Conservation (phyloP, 2,329 filamentous ascomycete genomes). For the Hirsutella minnesotensis region DNA sequence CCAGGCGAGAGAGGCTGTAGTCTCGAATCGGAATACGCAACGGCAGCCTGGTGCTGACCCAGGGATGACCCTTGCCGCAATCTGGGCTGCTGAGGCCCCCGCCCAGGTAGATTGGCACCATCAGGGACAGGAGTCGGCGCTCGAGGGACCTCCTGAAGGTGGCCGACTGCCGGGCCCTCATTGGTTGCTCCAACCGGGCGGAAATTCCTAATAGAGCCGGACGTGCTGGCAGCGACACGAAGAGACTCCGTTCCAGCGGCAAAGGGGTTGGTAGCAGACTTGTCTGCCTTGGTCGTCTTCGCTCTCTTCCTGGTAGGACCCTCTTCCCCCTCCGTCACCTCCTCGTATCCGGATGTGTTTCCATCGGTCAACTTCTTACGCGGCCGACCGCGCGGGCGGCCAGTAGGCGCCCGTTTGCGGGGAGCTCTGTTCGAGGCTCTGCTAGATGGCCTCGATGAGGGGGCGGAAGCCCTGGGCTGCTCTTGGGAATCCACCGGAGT, state of each 20-base stretch:
- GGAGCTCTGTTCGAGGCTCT: slow-evolving; percentile 38
- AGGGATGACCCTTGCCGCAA: slow-evolving; percentile 51
- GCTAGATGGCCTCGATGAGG: slow-evolving; percentile 45
- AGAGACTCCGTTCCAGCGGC: slow-evolving; percentile 67
- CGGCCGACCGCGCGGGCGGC: slow-evolving; percentile 43
- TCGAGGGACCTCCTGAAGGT: slow-evolving; percentile 61
- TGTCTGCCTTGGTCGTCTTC: slow-evolving; percentile 61
- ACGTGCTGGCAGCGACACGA: slow-evolving; percentile 80
- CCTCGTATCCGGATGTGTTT: slow-evolving; percentile 65
- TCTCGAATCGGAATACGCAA: slow-evolving; percentile 28
- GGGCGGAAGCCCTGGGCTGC: slow-evolving; percentile 10
- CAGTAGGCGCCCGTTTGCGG: slow-evolving; percentile 33
- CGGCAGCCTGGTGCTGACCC: slow-evolving; percentile 35
- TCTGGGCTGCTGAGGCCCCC: slow-evolving; percentile 17
- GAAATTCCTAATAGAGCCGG: slow-evolving; percentile 76
- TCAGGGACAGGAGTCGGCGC: slow-evolving; percentile 66
- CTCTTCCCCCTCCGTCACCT: slow-evolving; percentile 49
- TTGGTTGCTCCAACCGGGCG: slow-evolving; percentile 52
- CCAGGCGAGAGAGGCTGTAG: slow-evolving; percentile 27
- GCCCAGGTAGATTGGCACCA: slow-evolving; percentile 14
- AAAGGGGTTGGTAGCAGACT: slow-evolving; percentile 60
- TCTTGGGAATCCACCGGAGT: slow-evolving; percentile 14
- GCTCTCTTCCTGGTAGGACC: slow-evolving; percentile 55
- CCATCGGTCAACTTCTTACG: slow-evolving; percentile 44
- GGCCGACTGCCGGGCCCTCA: slow-evolving; percentile 30